Conservation (phyloP, 169 alveolate species). For the Plasmodium malariae region DNA sequence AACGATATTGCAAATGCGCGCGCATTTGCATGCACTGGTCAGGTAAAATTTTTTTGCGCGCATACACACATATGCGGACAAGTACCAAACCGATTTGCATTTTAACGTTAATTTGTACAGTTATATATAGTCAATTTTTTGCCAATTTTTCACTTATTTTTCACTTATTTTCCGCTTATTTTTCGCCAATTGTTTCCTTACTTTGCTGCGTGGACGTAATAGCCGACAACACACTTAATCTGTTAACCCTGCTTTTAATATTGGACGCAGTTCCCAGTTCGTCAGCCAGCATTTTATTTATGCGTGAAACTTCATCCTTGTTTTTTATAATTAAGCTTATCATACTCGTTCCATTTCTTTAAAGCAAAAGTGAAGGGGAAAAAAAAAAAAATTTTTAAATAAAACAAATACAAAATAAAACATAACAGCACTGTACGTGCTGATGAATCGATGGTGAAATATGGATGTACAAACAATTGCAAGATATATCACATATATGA, state of each 20-base stretch:
- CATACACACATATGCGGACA: background rate
- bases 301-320: slow-evolving; percentile 95
- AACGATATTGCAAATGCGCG: background rate
- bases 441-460: too few relatives aligned
- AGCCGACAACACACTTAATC: slow-evolving; percentile 98
- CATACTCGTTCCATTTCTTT: slow-evolving; percentile 97
- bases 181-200: slow-evolving; percentile 57
- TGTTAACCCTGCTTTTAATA: slow-evolving; percentile 97
- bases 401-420: too few relatives aligned
- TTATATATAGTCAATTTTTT: too few relatives aligned
- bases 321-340: slow-evolving; percentile 97
- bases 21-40: background rate
- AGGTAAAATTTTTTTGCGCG: background rate
- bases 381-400: too few relatives aligned
- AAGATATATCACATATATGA: background rate
- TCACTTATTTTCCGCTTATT: too few relatives aligned
- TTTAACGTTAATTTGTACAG: too few relatives aligned
- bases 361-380: background rate
- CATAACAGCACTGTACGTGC: too few relatives aligned
- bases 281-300: slow-evolving; percentile 95
- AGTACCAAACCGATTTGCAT: too few relatives aligned
- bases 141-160: too few relatives aligned
- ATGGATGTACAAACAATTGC: background rate
- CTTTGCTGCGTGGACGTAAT: slow-evolving; percentile 98
- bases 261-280: slow-evolving; percentile 98